Conservation (phyloP, 371 early-diverging fungal species). For the Apophysomyces sp. region DNA sequence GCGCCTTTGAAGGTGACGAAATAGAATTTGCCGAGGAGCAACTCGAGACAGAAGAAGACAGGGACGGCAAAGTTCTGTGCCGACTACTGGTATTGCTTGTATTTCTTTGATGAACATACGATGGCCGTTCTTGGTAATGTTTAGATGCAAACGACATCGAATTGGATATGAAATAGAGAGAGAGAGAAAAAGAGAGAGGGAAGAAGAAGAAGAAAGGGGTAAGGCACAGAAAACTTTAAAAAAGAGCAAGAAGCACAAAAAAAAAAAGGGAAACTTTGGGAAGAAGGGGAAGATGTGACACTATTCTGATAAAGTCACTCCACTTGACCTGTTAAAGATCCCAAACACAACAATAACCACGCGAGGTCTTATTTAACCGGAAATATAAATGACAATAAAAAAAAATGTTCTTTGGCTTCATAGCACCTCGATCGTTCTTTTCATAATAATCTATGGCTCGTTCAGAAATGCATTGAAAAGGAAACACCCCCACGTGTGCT, state of each 20-base stretch:
- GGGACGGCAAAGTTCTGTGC: slow-evolving; percentile 10
- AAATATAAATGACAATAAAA: background rate
- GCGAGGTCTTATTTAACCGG: background rate
- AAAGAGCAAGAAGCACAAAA: background rate
- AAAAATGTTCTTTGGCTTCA: background rate
- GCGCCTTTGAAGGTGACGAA: slow-evolving; percentile 3
- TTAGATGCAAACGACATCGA: background rate
- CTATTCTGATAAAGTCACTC: slow-evolving; percentile 1
- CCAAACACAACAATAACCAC: background rate
- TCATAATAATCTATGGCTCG: slow-evolving; percentile 1
- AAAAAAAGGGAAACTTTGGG: background rate
- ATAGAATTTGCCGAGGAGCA: slow-evolving; percentile 11
- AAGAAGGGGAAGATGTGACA: background rate
- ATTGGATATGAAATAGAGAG: background rate
- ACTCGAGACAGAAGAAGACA: slow-evolving; percentile 22
- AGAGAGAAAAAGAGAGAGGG: background rate
- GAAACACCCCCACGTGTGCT: background rate
- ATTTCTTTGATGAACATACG: background rate
- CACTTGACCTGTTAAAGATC: background rate
- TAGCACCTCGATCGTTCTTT: too few relatives aligned
- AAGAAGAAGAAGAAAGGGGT: background rate
- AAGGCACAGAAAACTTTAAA: background rate
- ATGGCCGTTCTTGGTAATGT: background rate
- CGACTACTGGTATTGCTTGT: background rate
- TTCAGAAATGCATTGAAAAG: background rate